Conservation (phyloP, 202 grass and related monocot genomes). For the Sporobolus alterniflorus region DNA sequence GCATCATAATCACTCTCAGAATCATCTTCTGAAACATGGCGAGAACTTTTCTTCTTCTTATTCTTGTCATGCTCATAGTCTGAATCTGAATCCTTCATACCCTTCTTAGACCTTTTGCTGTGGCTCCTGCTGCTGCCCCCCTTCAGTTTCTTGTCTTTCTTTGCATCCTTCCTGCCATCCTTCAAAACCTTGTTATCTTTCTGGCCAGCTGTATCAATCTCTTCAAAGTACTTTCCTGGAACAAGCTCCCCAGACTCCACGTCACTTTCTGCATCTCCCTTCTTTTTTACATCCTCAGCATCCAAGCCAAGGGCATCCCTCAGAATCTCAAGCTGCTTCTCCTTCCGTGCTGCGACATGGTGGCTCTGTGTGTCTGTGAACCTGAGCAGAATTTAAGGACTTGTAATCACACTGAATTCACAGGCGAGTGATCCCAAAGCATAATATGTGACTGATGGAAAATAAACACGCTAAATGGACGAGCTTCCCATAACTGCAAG, state of each 20-base stretch:
- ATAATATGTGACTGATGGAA: no score
- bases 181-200: no score
- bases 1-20: no score
- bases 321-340: conserved; percentile 3
- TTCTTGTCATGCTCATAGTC: conserved; percentile 25
- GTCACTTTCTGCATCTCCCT: conserved; percentile 73
- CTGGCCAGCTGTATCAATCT: no score
- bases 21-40: no score
- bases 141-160: no score
- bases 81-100: conserved; percentile 43
- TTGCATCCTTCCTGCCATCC: no score
- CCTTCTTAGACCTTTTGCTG: conserved; percentile 36
- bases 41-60: conserved; percentile 40
- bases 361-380: conserved; percentile 82
- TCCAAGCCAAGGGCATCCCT: conserved; percentile 74
- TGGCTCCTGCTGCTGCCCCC: no score
- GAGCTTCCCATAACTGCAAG: background rate
- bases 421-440: background rate
- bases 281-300: conserved; percentile 45
- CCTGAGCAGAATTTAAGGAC: conserved; percentile 43
- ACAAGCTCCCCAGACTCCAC: no score
- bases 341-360: conserved; percentile 24
- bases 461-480: background rate
- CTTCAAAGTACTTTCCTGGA: no score
- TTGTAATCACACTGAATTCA: conserved; percentile 16